Evolutionary conservation across 495 filamentous ascomycete genomes (phyloP).

Genomic region (Podospora comata): DNA sequence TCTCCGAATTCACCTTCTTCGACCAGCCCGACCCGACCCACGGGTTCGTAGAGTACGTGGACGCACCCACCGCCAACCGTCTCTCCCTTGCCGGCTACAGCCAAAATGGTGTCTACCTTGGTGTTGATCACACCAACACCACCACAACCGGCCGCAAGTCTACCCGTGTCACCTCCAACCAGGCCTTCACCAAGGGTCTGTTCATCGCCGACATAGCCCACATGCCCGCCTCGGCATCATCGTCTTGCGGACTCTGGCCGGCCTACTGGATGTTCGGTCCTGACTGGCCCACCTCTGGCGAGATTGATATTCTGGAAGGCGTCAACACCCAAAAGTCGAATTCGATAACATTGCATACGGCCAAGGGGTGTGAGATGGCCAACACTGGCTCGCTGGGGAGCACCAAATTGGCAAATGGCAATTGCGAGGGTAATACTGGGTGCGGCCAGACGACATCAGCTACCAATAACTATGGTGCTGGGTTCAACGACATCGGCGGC

Average conservation of each 20-base stretch:
- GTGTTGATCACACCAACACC: slow-evolving; percentile 49
- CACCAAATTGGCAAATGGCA: slow-evolving; percentile 40
- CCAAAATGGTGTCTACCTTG: slow-evolving; percentile 50
- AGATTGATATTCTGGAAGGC: slow-evolving; percentile 92
- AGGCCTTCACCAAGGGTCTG: slow-evolving; percentile 64
- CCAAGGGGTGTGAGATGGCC: slow-evolving; percentile 56
- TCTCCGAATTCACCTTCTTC: slow-evolving; percentile 55
- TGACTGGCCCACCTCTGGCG: slow-evolving; percentile 74
- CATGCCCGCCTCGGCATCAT: slow-evolving; percentile 60
- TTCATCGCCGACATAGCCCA: slow-evolving; percentile 73
- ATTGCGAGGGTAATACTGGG: slow-evolving; percentile 52
- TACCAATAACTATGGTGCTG: slow-evolving; percentile 58
- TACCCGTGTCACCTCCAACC: slow-evolving; percentile 66
- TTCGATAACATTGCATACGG: slow-evolving; percentile 73
- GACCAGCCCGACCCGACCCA: slow-evolving; percentile 59
- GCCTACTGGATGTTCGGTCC: slow-evolving; percentile 69
- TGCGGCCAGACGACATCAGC: slow-evolving; percentile 43
- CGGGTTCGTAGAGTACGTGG: slow-evolving; percentile 66
- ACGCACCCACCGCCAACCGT: slow-evolving; percentile 52
- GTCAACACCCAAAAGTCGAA: slow-evolving; percentile 66
- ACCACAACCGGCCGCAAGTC: slow-evolving; percentile 60
- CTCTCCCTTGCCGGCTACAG: slow-evolving; percentile 56
- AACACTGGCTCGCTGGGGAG: slow-evolving; percentile 49
- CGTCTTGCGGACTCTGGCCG: slow-evolving; percentile 59
- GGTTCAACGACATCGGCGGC: slow-evolving; percentile 70